Conservation (phyloP, 441 rosid species). For the Populus trichocarpa region DNA sequence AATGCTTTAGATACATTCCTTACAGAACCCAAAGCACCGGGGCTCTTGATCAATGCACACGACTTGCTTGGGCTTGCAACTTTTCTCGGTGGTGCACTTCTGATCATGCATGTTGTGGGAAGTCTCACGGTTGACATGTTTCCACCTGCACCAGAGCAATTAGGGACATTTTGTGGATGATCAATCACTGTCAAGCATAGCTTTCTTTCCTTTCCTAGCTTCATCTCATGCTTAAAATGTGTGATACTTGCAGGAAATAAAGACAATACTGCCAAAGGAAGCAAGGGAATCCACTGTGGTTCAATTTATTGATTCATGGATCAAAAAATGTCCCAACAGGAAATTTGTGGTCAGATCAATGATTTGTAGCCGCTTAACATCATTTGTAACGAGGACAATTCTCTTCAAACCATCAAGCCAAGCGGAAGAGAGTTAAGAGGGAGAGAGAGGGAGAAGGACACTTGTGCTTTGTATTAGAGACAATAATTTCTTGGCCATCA, state of each 20-base stretch:
- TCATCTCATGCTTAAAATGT: background rate
- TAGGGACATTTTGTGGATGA: background rate
- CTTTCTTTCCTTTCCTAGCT: background rate
- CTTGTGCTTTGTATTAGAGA: no score
- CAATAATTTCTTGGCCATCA: no score
- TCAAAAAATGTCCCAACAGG: background rate
- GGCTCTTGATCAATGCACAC: conserved; percentile 14
- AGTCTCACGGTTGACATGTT: conserved; percentile 35
- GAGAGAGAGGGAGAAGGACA: background rate
- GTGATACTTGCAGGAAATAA: background rate
- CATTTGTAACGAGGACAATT: background rate
- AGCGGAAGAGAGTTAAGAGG: background rate
- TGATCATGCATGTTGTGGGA: conserved; percentile 27
- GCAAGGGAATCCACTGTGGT: background rate
- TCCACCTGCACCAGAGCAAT: conserved; percentile 17
- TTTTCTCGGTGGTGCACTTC: conserved; percentile 13
- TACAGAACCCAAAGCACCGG: conserved; percentile 18
- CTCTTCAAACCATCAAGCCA: background rate
- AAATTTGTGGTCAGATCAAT: background rate
- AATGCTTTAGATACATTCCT: conserved; percentile 22
- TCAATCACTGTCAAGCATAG: background rate
- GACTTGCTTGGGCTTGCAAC: conserved; percentile 7
- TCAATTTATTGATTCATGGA: background rate
- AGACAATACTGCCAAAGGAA: background rate
- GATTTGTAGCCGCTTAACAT: background rate